Evolutionary conservation across 345 rosid genomes (phyloP), one percentile per base, ranked within the genome.

Genomic region (Aquilaria malaccensis): DNA sequence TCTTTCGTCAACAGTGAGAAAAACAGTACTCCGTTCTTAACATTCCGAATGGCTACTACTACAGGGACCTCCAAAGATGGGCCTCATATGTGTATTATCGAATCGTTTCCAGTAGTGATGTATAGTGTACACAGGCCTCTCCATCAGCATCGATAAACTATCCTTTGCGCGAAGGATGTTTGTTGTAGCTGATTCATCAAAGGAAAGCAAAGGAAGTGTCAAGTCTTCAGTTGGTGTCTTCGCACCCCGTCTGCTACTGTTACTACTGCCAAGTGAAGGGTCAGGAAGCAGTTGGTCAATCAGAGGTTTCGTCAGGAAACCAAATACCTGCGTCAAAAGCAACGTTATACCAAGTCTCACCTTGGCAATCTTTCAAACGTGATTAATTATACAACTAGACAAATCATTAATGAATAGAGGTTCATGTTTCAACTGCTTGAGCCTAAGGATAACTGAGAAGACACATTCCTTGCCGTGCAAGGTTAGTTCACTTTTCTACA

Each of bases 51-150:
- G 5, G 45, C 10, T 77, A 66, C 33, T 31, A 61, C 59, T 65
- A 52, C 11, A 59, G 56, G 97, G 84, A 59, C 94, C 97, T 14
- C 97, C 97, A 3, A 93, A 93, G 47, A 84, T 51, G 11, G 98
- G 98, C 64, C 96, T 85, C 98, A 93, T 89, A 74, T 87, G 87
- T 12, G 70, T 66, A 62, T 93, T 81, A 5, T 93, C 96, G 0
- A 93, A 87, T 77, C 76, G 81, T 67, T 85, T 93, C 98, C 98
- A 89, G 76, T 85, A 87, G 63, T 70, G 78, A 72, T 93, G 97
- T 43, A 85, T 72, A 13, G 93, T 93, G 62, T 82, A 85, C 10
- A 81, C 88, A 13, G 97, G 98, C 55, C 89, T 80, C 61, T 83
- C 90, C 4, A 93, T 76, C 10, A 87, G 72, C 91, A 87, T 81